Conservation (phyloP, 179 eudicot genomes). For the Gypsophila paniculata region DNA sequence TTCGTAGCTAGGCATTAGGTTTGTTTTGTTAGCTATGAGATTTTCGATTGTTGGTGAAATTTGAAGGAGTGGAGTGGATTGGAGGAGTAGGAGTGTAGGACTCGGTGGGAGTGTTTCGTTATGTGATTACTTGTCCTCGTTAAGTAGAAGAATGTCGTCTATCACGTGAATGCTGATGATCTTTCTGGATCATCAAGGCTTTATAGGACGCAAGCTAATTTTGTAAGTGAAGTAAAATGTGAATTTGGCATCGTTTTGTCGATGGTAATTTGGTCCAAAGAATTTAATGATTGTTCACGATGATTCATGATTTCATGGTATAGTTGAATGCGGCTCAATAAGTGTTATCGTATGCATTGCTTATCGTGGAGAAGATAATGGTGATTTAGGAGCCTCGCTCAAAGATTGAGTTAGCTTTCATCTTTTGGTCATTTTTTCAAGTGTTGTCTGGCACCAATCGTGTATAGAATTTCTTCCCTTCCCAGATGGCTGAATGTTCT, state of each 20-base stretch:
- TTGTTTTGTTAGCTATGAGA: not conserved
- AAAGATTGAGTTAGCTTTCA: not conserved
- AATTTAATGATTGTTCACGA: not conserved
- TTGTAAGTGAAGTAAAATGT: not conserved
- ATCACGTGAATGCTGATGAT: not conserved
- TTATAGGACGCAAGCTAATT: not conserved
- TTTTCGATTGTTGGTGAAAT: not conserved
- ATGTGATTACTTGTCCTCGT: not conserved
- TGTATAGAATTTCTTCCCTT: not conserved
- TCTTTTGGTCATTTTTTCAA: not conserved
- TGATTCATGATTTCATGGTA: not conserved
- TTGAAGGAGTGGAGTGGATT: not conserved
- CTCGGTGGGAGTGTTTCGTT: not conserved
- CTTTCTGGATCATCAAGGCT: not conserved
- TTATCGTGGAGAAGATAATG: not conserved
- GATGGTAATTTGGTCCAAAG: not conserved
- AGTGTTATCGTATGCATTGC: not conserved
- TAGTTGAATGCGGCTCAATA: not conserved
- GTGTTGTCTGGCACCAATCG: not conserved
- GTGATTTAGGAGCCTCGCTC: not conserved
- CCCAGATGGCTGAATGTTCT: conserved; percentile 4
- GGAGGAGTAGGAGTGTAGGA: too few relatives aligned
- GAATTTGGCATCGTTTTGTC: not conserved
- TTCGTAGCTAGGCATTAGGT: not conserved
- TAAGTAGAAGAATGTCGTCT: not conserved